Evolutionary conservation across 2,329 filamentous ascomycete genomes (phyloP).

Genomic region (Colletotrichum sp.): DNA sequence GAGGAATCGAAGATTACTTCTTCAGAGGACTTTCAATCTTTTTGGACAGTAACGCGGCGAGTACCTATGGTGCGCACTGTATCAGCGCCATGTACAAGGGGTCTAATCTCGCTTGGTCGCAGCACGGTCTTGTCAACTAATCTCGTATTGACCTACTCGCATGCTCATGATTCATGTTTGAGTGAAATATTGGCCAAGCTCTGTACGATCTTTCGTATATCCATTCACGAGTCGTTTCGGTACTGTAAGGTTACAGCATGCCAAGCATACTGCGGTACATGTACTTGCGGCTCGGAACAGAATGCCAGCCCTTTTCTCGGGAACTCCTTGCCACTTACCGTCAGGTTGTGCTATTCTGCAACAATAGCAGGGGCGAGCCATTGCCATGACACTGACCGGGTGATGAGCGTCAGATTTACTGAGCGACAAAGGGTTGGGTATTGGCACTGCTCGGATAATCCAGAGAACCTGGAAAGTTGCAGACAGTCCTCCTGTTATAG

Average conservation of each 20-base stretch:
- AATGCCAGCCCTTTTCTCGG: not conserved
- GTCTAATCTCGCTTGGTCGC: not conserved
- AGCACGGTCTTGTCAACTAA: not conserved
- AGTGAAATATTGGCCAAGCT: not conserved
- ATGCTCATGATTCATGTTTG: not conserved
- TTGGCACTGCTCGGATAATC: not conserved
- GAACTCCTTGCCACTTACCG: not conserved
- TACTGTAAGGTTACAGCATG: not conserved
- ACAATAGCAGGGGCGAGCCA: not conserved
- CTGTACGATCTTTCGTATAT: not conserved
- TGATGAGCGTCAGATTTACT: not conserved
- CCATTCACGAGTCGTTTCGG: not conserved
- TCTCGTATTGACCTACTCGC: not conserved
- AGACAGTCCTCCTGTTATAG: not conserved
- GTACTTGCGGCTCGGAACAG: not conserved
- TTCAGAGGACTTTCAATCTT: not conserved
- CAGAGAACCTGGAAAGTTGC: not conserved
- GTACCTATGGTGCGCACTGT: not conserved
- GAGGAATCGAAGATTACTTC: not conserved
- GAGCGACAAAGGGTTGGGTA: not conserved
- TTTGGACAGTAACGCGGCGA: not conserved
- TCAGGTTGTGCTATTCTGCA: not conserved
- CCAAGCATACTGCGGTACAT: not conserved
- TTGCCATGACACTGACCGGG: not conserved
- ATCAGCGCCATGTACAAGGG: not conserved